Conservation (phyloP, 1,139 yeast genomes). For the Blastobotrys petasosporus region DNA sequence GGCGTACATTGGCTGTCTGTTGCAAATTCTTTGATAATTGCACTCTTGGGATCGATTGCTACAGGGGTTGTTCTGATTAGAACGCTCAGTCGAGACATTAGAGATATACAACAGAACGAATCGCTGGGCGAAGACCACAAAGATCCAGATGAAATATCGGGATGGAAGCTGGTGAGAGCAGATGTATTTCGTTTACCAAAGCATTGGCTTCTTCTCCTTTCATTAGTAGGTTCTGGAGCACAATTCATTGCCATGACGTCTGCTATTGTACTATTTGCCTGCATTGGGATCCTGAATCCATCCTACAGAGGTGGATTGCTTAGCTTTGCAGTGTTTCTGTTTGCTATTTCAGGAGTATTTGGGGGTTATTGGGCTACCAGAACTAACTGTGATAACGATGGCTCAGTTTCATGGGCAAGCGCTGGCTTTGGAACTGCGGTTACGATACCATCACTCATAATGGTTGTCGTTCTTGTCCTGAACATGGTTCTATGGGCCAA, state of each 20-base stretch:
- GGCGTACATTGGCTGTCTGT: slow-evolving; percentile 69
- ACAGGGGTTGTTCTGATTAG: slow-evolving; percentile 59
- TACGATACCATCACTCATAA: slow-evolving; percentile 51
- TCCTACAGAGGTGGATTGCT: slow-evolving; percentile 62
- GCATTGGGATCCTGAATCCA: slow-evolving; percentile 51
- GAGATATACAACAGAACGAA: slow-evolving; percentile 29
- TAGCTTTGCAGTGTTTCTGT: slow-evolving; percentile 53
- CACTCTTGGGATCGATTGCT: slow-evolving; percentile 50
- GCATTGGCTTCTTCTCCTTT: slow-evolving; percentile 43
- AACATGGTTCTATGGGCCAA: slow-evolving; percentile 72
- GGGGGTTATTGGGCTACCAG: slow-evolving; percentile 70
- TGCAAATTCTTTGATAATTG: slow-evolving; percentile 57
- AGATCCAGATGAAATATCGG: slow-evolving; percentile 30
- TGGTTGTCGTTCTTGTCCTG: slow-evolving; percentile 49
- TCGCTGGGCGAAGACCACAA: slow-evolving; percentile 22
- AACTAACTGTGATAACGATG: slow-evolving; percentile 33
- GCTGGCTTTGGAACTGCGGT: slow-evolving; percentile 30
- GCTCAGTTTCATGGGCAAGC: slow-evolving; percentile 33
- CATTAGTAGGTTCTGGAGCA: slow-evolving; percentile 66
- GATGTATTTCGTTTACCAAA: slow-evolving; percentile 53
- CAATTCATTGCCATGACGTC: slow-evolving; percentile 60
- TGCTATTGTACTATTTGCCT: slow-evolving; percentile 57
- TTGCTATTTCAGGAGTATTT: slow-evolving; percentile 63
- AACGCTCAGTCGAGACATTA: slow-evolving; percentile 43
- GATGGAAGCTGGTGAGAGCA: slow-evolving; percentile 52